Conservation (phyloP, 1,284 basidiomycete species). For the Leucoagaricus sp. region DNA sequence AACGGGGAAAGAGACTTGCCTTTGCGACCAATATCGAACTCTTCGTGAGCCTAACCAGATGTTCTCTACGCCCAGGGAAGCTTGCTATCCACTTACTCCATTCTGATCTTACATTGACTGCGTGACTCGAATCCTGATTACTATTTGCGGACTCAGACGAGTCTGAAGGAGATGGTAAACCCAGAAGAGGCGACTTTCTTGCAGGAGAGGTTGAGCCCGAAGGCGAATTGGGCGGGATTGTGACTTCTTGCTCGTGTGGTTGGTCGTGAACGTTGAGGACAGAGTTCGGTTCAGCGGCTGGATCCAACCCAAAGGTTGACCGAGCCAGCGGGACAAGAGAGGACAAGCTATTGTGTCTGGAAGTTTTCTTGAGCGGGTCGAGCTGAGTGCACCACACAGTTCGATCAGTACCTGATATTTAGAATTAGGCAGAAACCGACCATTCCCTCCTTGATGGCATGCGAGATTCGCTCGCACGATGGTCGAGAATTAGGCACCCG, state of each 20-base stretch:
- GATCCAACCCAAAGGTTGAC: conserved; percentile 8
- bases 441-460: conserved; percentile 65
- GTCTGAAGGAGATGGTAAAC: conserved; percentile 4
- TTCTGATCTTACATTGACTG: background rate
- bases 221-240: no score
- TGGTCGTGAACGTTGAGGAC: conserved; percentile 11
- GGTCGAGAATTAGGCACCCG: conserved; percentile 63
- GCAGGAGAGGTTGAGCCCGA: no score
- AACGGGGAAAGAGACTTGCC: conserved; percentile 33
- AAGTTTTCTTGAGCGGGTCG: conserved; percentile 32
- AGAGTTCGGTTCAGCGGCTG: conserved; percentile 7
- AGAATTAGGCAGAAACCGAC: conserved; percentile 39
- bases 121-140: background rate
- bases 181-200: background rate
- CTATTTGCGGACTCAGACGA: background rate
- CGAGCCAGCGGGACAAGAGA: conserved; percentile 24
- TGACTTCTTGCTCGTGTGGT: background rate
- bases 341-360: conserved; percentile 7
- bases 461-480: conserved; percentile 68
- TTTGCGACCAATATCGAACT: conserved; percentile 47
- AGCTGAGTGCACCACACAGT: conserved; percentile 30
- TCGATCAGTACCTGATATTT: no score
- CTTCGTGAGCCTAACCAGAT: conserved; percentile 35
- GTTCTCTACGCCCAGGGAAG: conserved; percentile 16
- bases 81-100: conserved; percentile 9